Base-by-base conservation (phyloP, 495 filamentous ascomycete species). In the Penicillium waksmanii region DNA sequence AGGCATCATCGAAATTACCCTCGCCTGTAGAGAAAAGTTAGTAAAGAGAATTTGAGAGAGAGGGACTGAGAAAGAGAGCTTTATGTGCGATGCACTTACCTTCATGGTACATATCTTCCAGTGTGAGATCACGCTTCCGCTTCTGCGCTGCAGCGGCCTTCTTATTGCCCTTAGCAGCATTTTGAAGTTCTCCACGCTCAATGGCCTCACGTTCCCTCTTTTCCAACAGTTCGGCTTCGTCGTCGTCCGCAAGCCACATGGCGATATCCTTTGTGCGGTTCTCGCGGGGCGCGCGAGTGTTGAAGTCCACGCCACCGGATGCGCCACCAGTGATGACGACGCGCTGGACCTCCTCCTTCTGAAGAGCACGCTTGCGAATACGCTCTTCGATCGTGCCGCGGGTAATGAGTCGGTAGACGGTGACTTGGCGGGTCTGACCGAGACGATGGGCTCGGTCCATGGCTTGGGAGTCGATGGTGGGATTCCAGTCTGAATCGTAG, bases 401-500 rank as follows among this genome's bases (percentile, higher is more conserved):
- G 5, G 95, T 98, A 77, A 98, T 98, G 67, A 98, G 86, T 61
- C 95, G 92, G 74, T 97, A 98, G 13, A 98, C 96, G 0, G 93
- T 96, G 48, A 98, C 95, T 72, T 98, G 95, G 63, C 86, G 86
- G 3, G 95, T 98, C 75, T 98, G 95, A 42, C 95, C 95, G 19
- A 98, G 88, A 81, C 95, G 92, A 82, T 98, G 95, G 23, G 95
- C 95, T 67, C 95, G 92, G 73, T 98, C 95, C 96, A 98, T 98
- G 71, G 95, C 95, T 70, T 98, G 95, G 23, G 89, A 93, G 74
- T 98, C 95, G 67, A 98, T 98, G 17, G 95, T 98, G 27, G 95
- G 95, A 73, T 98, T 98, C 95, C 95, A 98, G 71, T 98, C 95
- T 10, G 91, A 96, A 66, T 98, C 95, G 81, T 98, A 98, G 84